A percentile compares a stretch with the other conserved stretches of the same genome.
phyloP scores from a whole-genome alignment of 2,329 filamentous ascomycete genomes.

The Fusarium nygamai region DNA sequence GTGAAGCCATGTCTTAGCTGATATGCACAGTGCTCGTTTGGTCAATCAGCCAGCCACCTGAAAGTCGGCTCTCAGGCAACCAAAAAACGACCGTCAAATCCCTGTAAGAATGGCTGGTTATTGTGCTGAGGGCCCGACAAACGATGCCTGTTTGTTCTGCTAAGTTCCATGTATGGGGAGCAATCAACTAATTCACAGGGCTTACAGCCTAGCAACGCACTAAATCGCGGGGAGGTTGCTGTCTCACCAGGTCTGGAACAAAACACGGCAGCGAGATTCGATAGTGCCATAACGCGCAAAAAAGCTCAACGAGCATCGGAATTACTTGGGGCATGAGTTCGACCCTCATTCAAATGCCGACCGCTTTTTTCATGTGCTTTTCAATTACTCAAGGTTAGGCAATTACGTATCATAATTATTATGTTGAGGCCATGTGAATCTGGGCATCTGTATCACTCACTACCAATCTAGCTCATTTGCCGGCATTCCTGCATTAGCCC shows the following conservation, averaged over 20 bases:
- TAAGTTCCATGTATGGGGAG: not conserved
- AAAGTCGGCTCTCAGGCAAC: not conserved
- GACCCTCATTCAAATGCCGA: not conserved
- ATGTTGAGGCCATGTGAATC: not conserved
- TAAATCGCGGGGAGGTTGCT: not conserved
- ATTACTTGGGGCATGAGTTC: no score
- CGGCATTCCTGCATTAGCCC: slow-evolving; percentile 2
- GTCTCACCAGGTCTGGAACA: not conserved
- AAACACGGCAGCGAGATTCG: not conserved
- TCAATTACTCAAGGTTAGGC: no score
- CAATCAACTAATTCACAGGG: not conserved
- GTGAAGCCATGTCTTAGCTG: not conserved
- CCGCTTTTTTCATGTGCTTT: not conserved
- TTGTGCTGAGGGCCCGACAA: not conserved
- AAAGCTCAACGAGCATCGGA: not conserved
- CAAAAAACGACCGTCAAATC: not conserved
- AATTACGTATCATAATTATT: not conserved
- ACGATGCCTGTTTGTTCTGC: not conserved
- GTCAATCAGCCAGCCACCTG: slow-evolving; percentile 1
- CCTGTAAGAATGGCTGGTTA: not conserved
- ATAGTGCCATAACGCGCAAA: not conserved
- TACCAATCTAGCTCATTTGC: not conserved
- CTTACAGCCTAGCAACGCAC: not conserved
- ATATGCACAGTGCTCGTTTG: not conserved
- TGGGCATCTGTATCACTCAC: not conserved